phyloP scores from a whole-genome alignment of 345 rosid species.

The Kandelia obovata region DNA sequence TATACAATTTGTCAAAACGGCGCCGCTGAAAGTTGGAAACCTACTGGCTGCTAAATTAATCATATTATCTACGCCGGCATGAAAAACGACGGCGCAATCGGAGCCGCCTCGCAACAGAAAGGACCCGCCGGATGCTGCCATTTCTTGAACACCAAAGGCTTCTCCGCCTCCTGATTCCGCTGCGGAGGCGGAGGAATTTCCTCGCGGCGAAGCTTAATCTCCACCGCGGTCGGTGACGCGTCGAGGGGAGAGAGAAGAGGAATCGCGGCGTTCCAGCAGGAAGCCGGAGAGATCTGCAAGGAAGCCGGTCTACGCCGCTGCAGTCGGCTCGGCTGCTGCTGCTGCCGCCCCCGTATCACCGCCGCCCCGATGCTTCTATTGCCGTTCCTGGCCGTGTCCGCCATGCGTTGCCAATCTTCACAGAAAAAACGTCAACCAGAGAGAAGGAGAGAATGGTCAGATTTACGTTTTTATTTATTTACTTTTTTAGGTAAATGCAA shows the following conservation, averaged over 20 bases:
- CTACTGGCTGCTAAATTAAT: not conserved
- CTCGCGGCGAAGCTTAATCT: constrained; percentile 30
- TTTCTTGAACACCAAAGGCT: constrained; percentile 50
- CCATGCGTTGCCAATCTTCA: constrained; percentile 24
- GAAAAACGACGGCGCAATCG: constrained; percentile 42
- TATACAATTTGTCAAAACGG: too few species aligned
- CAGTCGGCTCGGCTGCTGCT: constrained; percentile 59
- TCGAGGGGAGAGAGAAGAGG: constrained; percentile 84
- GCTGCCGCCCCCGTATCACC: constrained; percentile 1
- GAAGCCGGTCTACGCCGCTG: constrained; percentile 76
- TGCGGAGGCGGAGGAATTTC: constrained; percentile 1
- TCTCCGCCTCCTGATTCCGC: constrained; percentile 28
- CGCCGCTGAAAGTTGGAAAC: too few species aligned
- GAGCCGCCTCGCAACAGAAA: constrained; percentile 46
- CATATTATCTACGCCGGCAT: constrained; percentile 48
- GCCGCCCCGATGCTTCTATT: constrained; percentile 19
- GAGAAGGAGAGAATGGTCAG: not conserved
- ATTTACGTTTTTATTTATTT: not conserved
- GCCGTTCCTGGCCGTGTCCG: constrained; percentile 27
- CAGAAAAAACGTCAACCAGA: constrained; percentile 31
- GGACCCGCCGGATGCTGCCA: constrained; percentile 99
- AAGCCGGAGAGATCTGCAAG: constrained; percentile 48
- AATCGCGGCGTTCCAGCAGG: constrained; percentile 72
- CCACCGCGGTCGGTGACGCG: constrained; percentile 50
- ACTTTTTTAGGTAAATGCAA: not conserved